Base-by-base conservation (phyloP, 371 early-diverging fungal species). In the Lichtheimia ornata region DNA sequence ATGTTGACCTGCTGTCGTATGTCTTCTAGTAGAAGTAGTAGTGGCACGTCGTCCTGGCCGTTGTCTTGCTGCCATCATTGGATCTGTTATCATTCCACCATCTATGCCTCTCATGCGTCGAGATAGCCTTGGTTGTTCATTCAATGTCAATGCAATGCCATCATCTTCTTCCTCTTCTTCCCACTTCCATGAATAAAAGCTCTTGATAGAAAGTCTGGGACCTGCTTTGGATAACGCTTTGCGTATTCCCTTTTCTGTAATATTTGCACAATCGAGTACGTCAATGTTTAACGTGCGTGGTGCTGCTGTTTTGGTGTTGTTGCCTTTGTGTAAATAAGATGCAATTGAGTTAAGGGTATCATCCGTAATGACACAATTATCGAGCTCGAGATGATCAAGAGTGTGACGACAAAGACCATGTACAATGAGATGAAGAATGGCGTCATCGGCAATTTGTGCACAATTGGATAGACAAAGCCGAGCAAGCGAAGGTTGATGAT, bases 391-490 rank as follows among this genome's bases (percentile, higher is more conserved):
- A 45, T 73, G 76, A 4, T 69, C 52, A 12, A 81, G 44, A 9
- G 69, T 40, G 44, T 67, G 56, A 4, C 54, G 45, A 40, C 76
- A 75, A 5, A 57, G 63, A 5, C 74, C 76, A 47, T 69, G 61
- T 22, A 72, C 42, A 3, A 81, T 58, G 15, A 81, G 62, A 35
- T 71, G 53, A 5, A 40, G 55, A 44, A 85, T 63, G 11, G 78
- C 78, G 25, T 71, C 74, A 58, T 83, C 83, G 15, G 70, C 61
- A 25, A 85, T 67, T 22, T 81, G 77, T n/a, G 68, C 69, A 56
- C 85, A 85, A 51, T 77, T 79, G n/a, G 85, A 83, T 24, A 85
- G 56, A 61, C 81, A 79, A 13, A 85, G 64, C 9, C 70, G 60
- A 18, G 66, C 63, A 9, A 85, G 63, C 9, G 62, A 51, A 11